Evolutionary conservation across 352 stramenopile species (phyloP).

Genomic region (Globisporangium spiculum): DNA sequence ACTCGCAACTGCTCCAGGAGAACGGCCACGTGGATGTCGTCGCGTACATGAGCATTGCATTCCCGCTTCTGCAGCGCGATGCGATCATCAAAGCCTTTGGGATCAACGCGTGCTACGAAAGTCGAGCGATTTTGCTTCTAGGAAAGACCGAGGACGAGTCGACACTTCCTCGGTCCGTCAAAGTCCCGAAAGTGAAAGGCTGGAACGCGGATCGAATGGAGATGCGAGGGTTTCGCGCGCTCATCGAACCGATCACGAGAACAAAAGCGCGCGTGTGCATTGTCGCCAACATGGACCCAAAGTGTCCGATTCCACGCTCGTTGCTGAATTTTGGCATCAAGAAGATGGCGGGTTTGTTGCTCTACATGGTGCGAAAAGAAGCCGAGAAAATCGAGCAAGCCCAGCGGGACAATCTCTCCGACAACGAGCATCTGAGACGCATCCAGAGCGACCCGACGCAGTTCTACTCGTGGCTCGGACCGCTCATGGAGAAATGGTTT

Average conservation of each 20-base stretch:
- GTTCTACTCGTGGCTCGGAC: constrained; percentile 73
- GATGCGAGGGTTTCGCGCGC: constrained; percentile 64
- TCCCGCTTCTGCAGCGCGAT: constrained; percentile 74
- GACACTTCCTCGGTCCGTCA: constrained; percentile 25
- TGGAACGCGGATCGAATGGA: constrained; percentile 77
- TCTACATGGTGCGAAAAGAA: constrained; percentile 76
- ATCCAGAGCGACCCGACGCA: constrained; percentile 67
- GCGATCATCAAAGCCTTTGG: constrained; percentile 64
- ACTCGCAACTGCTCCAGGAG: constrained; percentile 56
- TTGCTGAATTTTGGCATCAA: constrained; percentile 84
- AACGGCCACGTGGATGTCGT: constrained; percentile 54
- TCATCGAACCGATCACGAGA: constrained; percentile 73
- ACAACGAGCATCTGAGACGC: constrained; percentile 56
- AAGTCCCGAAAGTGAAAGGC: constrained; percentile 51
- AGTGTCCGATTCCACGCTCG: constrained; percentile 63
- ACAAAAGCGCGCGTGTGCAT: constrained; percentile 70
- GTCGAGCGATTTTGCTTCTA: constrained; percentile 61
- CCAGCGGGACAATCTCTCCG: constrained; percentile 31
- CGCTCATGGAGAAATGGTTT: constrained; percentile 70
- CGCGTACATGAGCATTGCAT: constrained; percentile 64
- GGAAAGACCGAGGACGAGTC: constrained; percentile 52
- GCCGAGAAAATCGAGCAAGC: constrained; percentile 76
- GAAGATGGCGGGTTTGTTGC: constrained; percentile 73
- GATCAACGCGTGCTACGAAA: constrained; percentile 82
- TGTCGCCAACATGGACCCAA: constrained; percentile 76